Percentiles rank a stretch among this genome's conserved stretches.
phyloP scores from a whole-genome alignment of 257 asterid species.

The Misopates orontium region DNA sequence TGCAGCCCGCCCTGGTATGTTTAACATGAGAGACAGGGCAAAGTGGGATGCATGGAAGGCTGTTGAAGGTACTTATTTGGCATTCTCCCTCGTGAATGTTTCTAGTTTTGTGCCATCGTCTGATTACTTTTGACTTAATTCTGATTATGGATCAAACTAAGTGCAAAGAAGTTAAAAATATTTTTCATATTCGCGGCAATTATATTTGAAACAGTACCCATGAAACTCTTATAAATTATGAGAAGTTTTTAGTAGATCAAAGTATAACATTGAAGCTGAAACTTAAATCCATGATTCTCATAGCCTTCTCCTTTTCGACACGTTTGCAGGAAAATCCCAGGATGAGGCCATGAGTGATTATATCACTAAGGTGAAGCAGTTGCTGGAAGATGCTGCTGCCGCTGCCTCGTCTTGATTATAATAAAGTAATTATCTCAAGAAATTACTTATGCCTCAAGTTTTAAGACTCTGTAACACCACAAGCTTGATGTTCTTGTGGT shows the following conservation, averaged over 20 bases:
- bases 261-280: too few relatives aligned
- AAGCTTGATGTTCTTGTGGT: constrained; percentile 9
- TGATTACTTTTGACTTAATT: constrained; percentile 3
- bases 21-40: constrained; percentile 77
- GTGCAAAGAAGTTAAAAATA: too few relatives aligned
- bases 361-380: constrained; percentile 91
- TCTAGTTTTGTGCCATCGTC: not conserved
- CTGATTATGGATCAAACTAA: not conserved
- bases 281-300: not conserved
- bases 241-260: too few relatives aligned
- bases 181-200: too few relatives aligned
- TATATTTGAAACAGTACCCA: too few relatives aligned
- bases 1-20: constrained; percentile 91
- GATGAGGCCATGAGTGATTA: constrained; percentile 86
- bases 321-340: constrained; percentile 65
- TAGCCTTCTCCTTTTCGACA: constrained; percentile 4
- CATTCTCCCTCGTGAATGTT: not conserved
- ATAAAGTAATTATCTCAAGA: constrained; percentile 15
- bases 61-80: constrained; percentile 63
- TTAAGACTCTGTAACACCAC: constrained; percentile 14
- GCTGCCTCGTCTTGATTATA: constrained; percentile 40
- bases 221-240: too few relatives aligned
- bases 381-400: constrained; percentile 62
- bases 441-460: constrained; percentile 14
- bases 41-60: constrained; percentile 99